Conservation (phyloP, 768 basidiomycete genomes). For the Kwoniella dejecticola region DNA sequence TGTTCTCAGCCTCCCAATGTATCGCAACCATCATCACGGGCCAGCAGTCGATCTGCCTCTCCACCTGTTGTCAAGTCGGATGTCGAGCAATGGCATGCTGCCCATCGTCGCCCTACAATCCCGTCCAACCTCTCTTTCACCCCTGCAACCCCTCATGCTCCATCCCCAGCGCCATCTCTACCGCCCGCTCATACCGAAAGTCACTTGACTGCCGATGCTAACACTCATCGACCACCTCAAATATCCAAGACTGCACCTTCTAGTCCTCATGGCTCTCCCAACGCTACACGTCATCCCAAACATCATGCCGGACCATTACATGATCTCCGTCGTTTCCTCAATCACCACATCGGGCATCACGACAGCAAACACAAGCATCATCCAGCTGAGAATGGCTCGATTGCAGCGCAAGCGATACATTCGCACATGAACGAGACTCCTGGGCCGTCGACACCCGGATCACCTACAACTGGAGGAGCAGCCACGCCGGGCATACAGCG, state of each 20-base stretch:
- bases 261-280: conserved; percentile 50
- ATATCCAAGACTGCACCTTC: conserved; percentile 45
- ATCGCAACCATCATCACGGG: not conserved
- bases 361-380: conserved; percentile 41
- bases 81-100: conserved; percentile 16
- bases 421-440: conserved; percentile 37
- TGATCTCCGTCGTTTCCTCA: conserved; percentile 92
- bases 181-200: conserved; percentile 9
- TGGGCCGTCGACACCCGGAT: conserved; percentile 28
- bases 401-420: conserved; percentile 35
- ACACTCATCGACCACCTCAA: conserved; percentile 11
- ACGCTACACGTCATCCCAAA: conserved; percentile 56
- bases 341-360: conserved; percentile 78
- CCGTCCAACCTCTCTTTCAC: conserved; percentile 52
- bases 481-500: conserved; percentile 49
- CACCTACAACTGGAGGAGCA: conserved; percentile 26
- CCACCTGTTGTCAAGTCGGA: conserved; percentile 19
- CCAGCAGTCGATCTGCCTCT: conserved; percentile 15
- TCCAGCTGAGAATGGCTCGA: conserved; percentile 19
- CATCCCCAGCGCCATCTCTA: conserved; percentile 23
- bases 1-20: conserved; percentile 3
- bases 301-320: conserved; percentile 71
- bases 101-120: conserved; percentile 29
- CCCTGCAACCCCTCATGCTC: conserved; percentile 37
- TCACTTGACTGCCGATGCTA: conserved; percentile 11